A percentile compares a stretch with the other conserved stretches of the same genome.
Conservation (phyloP, 805 yeast genomes). For the Barnettozyma populi region DNA sequence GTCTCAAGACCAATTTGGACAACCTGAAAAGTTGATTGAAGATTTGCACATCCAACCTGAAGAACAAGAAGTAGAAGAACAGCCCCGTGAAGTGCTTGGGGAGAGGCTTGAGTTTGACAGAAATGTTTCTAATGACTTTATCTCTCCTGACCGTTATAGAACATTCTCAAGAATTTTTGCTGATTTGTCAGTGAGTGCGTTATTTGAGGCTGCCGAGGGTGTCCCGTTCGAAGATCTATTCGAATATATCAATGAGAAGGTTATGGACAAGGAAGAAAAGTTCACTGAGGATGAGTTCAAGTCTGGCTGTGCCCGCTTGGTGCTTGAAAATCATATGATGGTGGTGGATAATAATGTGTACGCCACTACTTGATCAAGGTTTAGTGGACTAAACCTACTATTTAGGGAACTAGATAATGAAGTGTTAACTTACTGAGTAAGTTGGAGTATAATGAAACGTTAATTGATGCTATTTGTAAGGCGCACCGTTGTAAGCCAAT, state of each 20-base stretch:
- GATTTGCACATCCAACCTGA: constrained; percentile 1
- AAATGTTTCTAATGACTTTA: constrained; percentile 8
- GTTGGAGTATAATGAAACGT: not conserved
- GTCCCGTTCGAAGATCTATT: constrained; percentile 34
- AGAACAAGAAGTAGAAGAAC: not conserved
- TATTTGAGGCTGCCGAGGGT: constrained; percentile 42
- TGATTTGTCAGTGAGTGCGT: constrained; percentile 37
- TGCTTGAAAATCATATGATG: constrained; percentile 41
- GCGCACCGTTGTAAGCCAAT: not conserved
- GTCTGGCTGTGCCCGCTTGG: constrained; percentile 39
- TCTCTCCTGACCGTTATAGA: constrained; percentile 47
- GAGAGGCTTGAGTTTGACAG: constrained; percentile 21
- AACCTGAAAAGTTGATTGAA: constrained; percentile 6
- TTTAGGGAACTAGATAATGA: not conserved
- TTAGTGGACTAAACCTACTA: not conserved
- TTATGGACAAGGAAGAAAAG: constrained; percentile 42
- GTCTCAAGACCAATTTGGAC: not conserved
- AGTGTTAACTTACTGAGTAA: no score
- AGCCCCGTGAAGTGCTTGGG: not conserved
- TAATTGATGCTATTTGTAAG: not conserved
- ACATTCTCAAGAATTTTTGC: constrained; percentile 43
- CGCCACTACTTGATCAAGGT: constrained; percentile 22
- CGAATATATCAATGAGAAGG: constrained; percentile 35
- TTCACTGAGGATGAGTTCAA: constrained; percentile 39
- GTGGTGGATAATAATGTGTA: constrained; percentile 43